Evolutionary conservation across 2,329 filamentous ascomycete genomes (phyloP), one percentile per base, ranked within the genome.

Genomic region (Mariannaea sp.): DNA sequence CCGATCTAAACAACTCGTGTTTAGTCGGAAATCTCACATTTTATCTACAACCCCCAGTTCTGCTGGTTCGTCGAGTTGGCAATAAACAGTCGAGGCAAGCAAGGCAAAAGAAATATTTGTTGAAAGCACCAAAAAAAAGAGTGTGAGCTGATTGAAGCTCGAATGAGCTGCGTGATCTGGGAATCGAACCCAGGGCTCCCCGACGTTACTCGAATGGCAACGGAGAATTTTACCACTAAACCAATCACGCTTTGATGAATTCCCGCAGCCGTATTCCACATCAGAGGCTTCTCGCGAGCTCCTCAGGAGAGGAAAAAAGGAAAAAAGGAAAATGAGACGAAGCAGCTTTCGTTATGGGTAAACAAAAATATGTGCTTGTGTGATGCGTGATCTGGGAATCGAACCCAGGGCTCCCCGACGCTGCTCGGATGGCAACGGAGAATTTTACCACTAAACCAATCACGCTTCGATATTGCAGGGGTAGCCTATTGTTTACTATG

Each of bases 381-480:
- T 14, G 10, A 3, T 35, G 32, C 32, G 32, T 35, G 32, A 35
- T 35, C 32, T 35, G 32, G 32, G 32, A 35, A 35, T 35, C 32
- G 33, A 36, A 36, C 33, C 33, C 33, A 36, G 33, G 33, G 33
- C 33, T 36, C 33, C 33, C 33, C 33, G 33, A 36, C 33, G 33
- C 33, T 36, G 33, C 33, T 36, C 33, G 33, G 17, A 36, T 36
- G 33, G 33, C 33, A 36, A 36, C 33, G 33, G 33, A 36, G 33
- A 36, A 36, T 36, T 36, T 36, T 36, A 36, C 33, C 33, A 36
- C 33, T 36, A 36, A 36, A 36, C 33, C 33, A 36, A 36, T 36
- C 33, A 36, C 33, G 33, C 33, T 36, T 20, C 8, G 16, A 30
- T 30, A 7, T 17, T 20, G 8, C 12, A 17, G 33, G 33, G 3